Base-by-base conservation (phyloP, 2,329 filamentous ascomycete genomes). In the Trichocomaceae sp. region DNA sequence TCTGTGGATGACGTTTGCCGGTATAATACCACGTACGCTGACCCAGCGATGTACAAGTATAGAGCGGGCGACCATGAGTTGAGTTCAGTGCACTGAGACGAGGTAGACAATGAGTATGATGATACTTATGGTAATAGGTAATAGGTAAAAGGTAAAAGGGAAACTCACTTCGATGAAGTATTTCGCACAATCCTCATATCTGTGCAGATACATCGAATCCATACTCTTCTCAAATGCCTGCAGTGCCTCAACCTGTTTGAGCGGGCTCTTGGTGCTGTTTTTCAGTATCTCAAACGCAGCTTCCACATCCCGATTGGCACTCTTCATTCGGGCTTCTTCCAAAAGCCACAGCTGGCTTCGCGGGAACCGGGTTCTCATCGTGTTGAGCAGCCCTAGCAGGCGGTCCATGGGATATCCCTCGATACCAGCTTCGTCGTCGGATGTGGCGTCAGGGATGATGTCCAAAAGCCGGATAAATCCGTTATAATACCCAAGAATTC, bases 61-160 rank as follows among this genome's bases (percentile, higher is more conserved):
- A 97, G 70, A 0, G 86, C 84, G 51, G 90, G 90, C 54, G 86
- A 91, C 93, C 93, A 97, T 62, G 88, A 88, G 71, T 96, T 96
- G 54, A 93, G 79, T 53, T 88, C 84, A 10, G 88, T 76, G 60
- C 88, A 91, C 60, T 81, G n/a, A 68, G 57, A 31, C 10, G 33
- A 51, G 15, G 8, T 26, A 51, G 39, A 15, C n/a, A 29, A 29
- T 41, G 39, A 26, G 33, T 20, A 41, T 47, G 52, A 53, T 52
- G 12, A 41, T n/a, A n/a, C n/a, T 12, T 31, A 17, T 19, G 9
- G 12, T 22, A 12, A 22, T 47, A 17, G n/a, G 3, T 29, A 29
- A 33, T 10, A 17, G 20, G 20, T 20, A 42, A 5, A n/a, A 8
- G 37, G 3, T 17, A 17, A 5, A 17, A 17, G 2, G 19, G 1